phyloP scores from a whole-genome alignment of 1,139 yeast species.

The Geotrichum europaeum region DNA sequence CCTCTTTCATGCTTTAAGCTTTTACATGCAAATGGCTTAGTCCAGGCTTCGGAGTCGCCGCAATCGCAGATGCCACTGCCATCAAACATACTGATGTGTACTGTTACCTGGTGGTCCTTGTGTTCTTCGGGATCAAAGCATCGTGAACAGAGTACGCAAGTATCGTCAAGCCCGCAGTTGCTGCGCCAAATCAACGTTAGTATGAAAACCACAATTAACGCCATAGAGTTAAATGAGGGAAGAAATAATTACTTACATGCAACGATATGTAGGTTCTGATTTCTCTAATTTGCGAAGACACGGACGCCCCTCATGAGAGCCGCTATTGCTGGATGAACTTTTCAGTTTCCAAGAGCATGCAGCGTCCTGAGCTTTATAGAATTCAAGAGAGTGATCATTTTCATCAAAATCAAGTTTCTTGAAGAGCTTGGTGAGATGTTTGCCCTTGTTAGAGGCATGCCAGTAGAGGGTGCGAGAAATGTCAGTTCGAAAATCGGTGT shows the following conservation, averaged over 20 bases:
- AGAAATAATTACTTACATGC: constrained; percentile 37
- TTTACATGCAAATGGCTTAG: constrained; percentile 47
- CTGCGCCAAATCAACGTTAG: constrained; percentile 19
- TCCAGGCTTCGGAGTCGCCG: constrained; percentile 85
- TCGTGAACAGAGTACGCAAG: constrained; percentile 75
- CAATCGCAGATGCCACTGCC: constrained; percentile 95
- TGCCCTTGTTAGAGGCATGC: not conserved
- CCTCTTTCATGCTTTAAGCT: constrained; percentile 26
- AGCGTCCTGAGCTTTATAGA: not conserved
- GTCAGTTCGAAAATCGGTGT: not conserved
- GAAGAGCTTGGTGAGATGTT: not conserved
- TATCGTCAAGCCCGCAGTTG: constrained; percentile 79
- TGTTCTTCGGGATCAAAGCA: constrained; percentile 73
- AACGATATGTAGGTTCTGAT: constrained; percentile 81
- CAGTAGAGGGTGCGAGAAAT: not conserved
- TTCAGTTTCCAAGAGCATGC: not conserved
- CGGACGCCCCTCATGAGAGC: constrained; percentile 44
- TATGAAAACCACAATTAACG: not conserved
- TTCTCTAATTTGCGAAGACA: constrained; percentile 69
- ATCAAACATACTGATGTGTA: constrained; percentile 66
- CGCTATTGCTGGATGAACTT: not conserved
- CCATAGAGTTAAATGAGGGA: not conserved
- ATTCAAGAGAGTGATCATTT: not conserved
- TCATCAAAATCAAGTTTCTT: not conserved
- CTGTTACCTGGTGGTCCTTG: constrained; percentile 66